Conservation (phyloP, 805 yeast species). For the Kazachstania psychrophila region DNA sequence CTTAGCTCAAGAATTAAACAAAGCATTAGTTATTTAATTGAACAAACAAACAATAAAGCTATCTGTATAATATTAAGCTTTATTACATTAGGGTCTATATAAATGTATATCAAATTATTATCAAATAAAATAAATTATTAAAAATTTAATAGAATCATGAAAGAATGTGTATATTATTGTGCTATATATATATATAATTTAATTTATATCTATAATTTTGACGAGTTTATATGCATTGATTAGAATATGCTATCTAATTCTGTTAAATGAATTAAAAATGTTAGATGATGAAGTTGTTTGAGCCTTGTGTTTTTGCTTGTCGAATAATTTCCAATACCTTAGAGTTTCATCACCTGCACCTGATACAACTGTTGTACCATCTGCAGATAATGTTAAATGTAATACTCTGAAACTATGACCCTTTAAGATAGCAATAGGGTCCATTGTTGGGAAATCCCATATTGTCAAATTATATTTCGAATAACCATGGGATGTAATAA, state of each 20-base stretch:
- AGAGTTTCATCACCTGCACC: slow-evolving; percentile 98
- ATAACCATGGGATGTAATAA: slow-evolving; percentile 92
- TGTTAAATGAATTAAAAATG: slow-evolving; percentile 65
- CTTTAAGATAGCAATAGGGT: slow-evolving; percentile 84
- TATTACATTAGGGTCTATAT: too few relatives aligned
- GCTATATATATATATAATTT: background rate
- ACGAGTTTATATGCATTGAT: too few relatives aligned
- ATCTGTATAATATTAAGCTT: too few relatives aligned
- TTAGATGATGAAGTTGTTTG: slow-evolving; percentile 46
- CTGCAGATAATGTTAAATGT: slow-evolving; percentile 84
- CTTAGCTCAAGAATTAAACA: slow-evolving; percentile 34
- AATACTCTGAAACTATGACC: slow-evolving; percentile 92
- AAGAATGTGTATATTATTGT: too few relatives aligned
- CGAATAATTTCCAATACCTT: slow-evolving; percentile 92
- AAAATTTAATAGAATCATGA: background rate
- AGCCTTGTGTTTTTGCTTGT: slow-evolving; percentile 52
- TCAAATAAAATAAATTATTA: background rate
- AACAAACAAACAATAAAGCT: too few relatives aligned
- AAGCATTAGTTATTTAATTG: slow-evolving; percentile 6
- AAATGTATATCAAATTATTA: background rate
- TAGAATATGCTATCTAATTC: slow-evolving; percentile 59
- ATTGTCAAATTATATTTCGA: slow-evolving; percentile 81
- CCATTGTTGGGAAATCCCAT: slow-evolving; percentile 89
- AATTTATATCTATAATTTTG: too few relatives aligned
- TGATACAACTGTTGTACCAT: slow-evolving; percentile 92